phyloP scores from a whole-genome alignment of 129 eudicot genomes.

The Ambrosia trifida region DNA sequence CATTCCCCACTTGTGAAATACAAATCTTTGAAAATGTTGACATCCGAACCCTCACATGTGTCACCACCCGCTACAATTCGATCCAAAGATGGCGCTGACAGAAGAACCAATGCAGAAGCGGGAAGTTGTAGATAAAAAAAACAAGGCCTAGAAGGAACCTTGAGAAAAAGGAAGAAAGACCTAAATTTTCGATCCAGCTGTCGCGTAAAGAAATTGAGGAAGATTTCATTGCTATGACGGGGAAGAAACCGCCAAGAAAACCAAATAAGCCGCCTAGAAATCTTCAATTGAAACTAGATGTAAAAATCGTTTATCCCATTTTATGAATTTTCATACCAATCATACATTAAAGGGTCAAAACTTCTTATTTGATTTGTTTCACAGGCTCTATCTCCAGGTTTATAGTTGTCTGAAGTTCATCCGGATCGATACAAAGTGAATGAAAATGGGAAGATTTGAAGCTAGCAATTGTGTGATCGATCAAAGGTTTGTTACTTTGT shows the following conservation, averaged over 20 bases:
- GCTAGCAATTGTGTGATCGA: not conserved
- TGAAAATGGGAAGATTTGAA: slow-evolving; percentile 31
- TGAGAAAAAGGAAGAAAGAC: slow-evolving; percentile 51
- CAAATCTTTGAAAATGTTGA: too few relatives aligned
- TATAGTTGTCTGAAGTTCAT: slow-evolving; percentile 51
- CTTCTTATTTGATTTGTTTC: slow-evolving; percentile 26
- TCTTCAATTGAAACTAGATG: slow-evolving; percentile 58
- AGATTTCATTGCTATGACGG: slow-evolving; percentile 54
- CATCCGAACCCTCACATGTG: too few relatives aligned
- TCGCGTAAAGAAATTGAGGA: slow-evolving; percentile 66
- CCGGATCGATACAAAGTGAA: slow-evolving; percentile 71
- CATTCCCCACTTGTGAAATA: too few relatives aligned
- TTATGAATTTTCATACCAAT: not conserved
- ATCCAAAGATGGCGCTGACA: too few relatives aligned
- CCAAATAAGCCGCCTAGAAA: slow-evolving; percentile 53
- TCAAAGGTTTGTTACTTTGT: not conserved
- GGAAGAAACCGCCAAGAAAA: slow-evolving; percentile 50
- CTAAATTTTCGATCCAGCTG: slow-evolving; percentile 49
- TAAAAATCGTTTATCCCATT: slow-evolving; percentile 4
- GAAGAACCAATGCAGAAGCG: too few relatives aligned
- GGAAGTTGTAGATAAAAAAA: not conserved
- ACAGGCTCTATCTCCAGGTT: slow-evolving; percentile 67
- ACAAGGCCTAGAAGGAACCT: slow-evolving; percentile 32
- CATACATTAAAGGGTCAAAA: not conserved
- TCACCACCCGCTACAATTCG: too few relatives aligned